These are phyloP conservation scores for Dactylis glomerata DNA, from an alignment of 176 grass and related monocot species.

Conservation along the genomic window DNA sequence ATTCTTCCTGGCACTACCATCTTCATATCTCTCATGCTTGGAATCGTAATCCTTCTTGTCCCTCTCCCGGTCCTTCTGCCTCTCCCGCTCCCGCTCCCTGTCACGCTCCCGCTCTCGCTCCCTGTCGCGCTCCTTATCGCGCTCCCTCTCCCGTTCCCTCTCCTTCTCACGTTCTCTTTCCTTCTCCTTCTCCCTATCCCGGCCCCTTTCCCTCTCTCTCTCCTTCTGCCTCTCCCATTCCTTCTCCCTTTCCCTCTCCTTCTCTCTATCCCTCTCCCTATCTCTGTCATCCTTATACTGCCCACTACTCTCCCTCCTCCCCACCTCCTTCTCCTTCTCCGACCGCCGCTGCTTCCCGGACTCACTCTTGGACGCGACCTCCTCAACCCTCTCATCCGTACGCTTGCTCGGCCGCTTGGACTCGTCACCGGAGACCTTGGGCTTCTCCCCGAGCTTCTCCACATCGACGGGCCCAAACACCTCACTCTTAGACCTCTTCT, in stretches of 20 bases:
- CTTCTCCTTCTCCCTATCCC: slow-evolving; percentile 47
- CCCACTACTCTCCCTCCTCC: slow-evolving; percentile 59
- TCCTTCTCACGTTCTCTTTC: slow-evolving; percentile 56
- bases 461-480: slow-evolving; percentile 51
- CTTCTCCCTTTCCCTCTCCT: slow-evolving; percentile 39
- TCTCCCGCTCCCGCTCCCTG: slow-evolving; percentile 45
- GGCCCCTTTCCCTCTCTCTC: slow-evolving; percentile 42
- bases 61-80: slow-evolving; percentile 53
- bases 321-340: slow-evolving; percentile 44
- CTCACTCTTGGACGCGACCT: slow-evolving; percentile 48
- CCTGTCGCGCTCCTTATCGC: slow-evolving; percentile 39
- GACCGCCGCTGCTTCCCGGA: slow-evolving; percentile 46
- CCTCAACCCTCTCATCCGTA: slow-evolving; percentile 39
- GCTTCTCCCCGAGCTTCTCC: slow-evolving; percentile 57
- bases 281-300: slow-evolving; percentile 76
- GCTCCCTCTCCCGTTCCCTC: slow-evolving; percentile 37
- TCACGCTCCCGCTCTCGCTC: slow-evolving; percentile 47
- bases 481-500: slow-evolving; percentile 74
- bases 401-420: slow-evolving; percentile 62
- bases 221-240: slow-evolving; percentile 52
- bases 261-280: slow-evolving; percentile 50
- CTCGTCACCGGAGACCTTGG: slow-evolving; percentile 61
- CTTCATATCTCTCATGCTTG: slow-evolving; percentile 75
- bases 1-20: slow-evolving; percentile 65
- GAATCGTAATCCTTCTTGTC: slow-evolving; percentile 67